phyloP scores from a whole-genome alignment of 768 basidiomycete genomes.

The Ephemerocybe angulata region DNA sequence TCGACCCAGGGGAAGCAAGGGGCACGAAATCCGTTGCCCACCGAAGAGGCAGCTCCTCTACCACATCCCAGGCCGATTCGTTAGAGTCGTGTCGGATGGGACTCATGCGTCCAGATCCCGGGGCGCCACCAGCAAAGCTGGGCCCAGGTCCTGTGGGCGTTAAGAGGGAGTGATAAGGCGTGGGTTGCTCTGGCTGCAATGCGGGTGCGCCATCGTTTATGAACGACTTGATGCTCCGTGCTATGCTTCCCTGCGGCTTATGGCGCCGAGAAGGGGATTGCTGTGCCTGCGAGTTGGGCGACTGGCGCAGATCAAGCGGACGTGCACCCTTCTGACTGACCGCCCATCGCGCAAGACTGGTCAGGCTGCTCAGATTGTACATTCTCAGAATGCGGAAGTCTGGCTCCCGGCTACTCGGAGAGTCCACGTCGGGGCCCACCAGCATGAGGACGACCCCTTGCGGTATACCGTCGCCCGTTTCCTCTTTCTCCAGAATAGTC shows the following conservation, averaged over 20 bases:
- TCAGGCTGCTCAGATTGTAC: conserved; percentile 78
- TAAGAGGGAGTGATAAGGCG: conserved; percentile 34
- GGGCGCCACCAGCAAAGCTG: conserved; percentile 8
- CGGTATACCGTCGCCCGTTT: conserved; percentile 43
- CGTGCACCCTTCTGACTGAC: conserved; percentile 61
- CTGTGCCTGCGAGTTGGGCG: conserved; percentile 46
- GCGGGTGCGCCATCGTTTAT: conserved; percentile 32
- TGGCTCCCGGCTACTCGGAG: conserved; percentile 42
- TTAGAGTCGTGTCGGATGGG: conserved; percentile 31
- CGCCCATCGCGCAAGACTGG: conserved; percentile 73
- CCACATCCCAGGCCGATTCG: conserved; percentile 66
- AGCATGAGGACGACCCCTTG: conserved; percentile 78
- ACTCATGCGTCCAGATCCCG: conserved; percentile 14
- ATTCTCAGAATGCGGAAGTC: conserved; percentile 59
- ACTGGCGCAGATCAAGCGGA: conserved; percentile 57
- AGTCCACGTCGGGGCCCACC: conserved; percentile 60
- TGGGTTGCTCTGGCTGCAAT: conserved; percentile 16
- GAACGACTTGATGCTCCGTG: conserved; percentile 61
- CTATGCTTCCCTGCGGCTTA: conserved; percentile 53
- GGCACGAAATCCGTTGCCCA: conserved; percentile 89
- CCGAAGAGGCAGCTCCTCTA: conserved; percentile 68
- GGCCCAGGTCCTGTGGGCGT: conserved; percentile 16
- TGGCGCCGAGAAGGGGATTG: conserved; percentile 45
- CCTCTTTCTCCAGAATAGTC: conserved; percentile 68
- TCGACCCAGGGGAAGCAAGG: conserved; percentile 64